Evolutionary conservation across 805 yeast species (phyloP), one percentile per base, ranked within the genome.

Genomic region (Pichia membranifaciens): DNA sequence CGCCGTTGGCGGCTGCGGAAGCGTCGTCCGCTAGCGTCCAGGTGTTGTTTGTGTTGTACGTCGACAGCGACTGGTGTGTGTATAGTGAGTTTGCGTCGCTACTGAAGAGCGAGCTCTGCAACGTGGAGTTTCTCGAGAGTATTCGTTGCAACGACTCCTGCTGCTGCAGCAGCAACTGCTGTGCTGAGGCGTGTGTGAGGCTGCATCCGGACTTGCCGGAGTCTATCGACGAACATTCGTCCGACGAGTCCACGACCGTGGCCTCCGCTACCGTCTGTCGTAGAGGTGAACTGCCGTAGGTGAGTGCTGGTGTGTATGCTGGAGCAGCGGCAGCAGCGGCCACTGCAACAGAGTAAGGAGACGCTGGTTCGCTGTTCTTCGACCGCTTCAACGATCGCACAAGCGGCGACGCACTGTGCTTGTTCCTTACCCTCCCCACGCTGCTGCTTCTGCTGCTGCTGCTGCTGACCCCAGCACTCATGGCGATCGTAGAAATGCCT

Each of bases 281-380:
- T 21, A 65, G 48, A 1, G 70, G 70, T 4, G 70, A 65, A 7
- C 61, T 54, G n/a, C 64, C 66, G 48, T 65, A 64, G n/a, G 59
- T 57, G 18, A 62, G 46, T 7, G 39, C 12, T 17, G 39, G 20
- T 12, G 23, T 18, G 23, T 36, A 36, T 17, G 39, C 20, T 5
- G 39, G 16, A 17, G 45, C 4, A 5, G 20, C 16, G 6, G 21
- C 28, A 2, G 41, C 20, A 8, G 20, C 20, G 4, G 39, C 22
- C 20, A 4, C 22, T 15, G 16, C 5, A 6, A 10, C 22, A 15
- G 33, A n/a, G 18, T 16, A 20, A 13, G 16, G 10, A 41, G 16
- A 36, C 16, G 25, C 25, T 7, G 29, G 29, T 10, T 10, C 10
- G 8, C 21, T 31, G 15, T 5, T 20, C 35, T 32, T 44, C 28